A percentile compares a stretch with the other conserved stretches of the same genome.
Conservation (phyloP, 2,329 filamentous ascomycete genomes). For the Fusarium abutilonis region DNA sequence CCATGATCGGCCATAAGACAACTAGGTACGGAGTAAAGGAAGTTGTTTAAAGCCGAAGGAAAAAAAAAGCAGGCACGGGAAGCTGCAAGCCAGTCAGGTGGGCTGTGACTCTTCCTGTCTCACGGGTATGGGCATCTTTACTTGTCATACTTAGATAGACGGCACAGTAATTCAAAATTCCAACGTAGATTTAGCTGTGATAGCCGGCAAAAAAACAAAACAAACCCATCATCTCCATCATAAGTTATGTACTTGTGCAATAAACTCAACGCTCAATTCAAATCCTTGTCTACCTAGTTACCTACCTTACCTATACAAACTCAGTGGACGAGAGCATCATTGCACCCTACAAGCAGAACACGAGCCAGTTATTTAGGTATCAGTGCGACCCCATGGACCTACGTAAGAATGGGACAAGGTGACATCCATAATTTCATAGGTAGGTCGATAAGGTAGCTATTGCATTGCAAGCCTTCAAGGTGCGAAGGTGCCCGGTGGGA, state of each 20-base stretch:
- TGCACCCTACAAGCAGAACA: slow-evolving; percentile 2
- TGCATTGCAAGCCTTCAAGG: slow-evolving; percentile 15
- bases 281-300: too few relatives aligned
- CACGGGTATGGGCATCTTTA: background rate
- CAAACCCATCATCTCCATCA: too few relatives aligned
- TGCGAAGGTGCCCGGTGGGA: slow-evolving; percentile 6
- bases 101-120: slow-evolving; percentile 10
- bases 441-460: too few relatives aligned
- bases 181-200: too few relatives aligned
- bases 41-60: background rate
- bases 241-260: too few relatives aligned
- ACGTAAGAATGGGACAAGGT: slow-evolving; percentile 27
- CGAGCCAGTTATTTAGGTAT: background rate
- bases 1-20: background rate
- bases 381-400: slow-evolving; percentile 4
- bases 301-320: too few relatives aligned
- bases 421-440: too few relatives aligned
- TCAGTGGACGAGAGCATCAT: background rate
- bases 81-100: slow-evolving; percentile 2
- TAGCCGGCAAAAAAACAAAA: too few relatives aligned
- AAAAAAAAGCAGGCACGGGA: background rate
- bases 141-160: background rate
- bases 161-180: too few relatives aligned
- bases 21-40: background rate
- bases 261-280: too few relatives aligned